phyloP scores from a whole-genome alignment of 176 grass and related monocot species.

The Carex kokanica region DNA sequence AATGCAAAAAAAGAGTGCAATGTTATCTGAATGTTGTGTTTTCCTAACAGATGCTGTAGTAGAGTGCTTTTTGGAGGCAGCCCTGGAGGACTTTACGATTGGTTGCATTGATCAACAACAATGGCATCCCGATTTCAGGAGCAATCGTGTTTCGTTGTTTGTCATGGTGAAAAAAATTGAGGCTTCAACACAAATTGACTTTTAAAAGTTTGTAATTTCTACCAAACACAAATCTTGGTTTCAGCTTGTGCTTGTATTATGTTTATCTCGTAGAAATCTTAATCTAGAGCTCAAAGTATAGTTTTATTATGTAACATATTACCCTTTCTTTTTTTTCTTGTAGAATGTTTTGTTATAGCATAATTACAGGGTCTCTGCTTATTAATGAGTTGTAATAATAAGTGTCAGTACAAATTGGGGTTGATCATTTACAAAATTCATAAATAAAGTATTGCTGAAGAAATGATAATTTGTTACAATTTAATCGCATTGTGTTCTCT shows the following conservation, averaged over 20 bases:
- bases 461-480: too few species aligned
- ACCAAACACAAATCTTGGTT: not conserved
- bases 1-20: not conserved
- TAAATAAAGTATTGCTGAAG: too few species aligned
- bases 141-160: slow-evolving; percentile 75
- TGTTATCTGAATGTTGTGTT: not conserved
- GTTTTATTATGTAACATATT: not conserved
- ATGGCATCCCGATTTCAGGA: slow-evolving; percentile 83
- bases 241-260: not conserved
- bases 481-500: too few species aligned
- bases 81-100: slow-evolving; percentile 58
- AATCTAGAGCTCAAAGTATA: not conserved
- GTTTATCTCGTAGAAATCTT: not conserved
- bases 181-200: not conserved
- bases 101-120: slow-evolving; percentile 72
- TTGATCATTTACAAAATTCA: too few species aligned
- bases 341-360: not conserved
- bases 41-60: slow-evolving; percentile 57
- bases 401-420: too few species aligned
- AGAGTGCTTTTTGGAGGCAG: slow-evolving; percentile 82
- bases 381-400: too few species aligned
- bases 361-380: too few species aligned
- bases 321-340: not conserved
- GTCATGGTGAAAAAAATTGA: slow-evolving; percentile 57
- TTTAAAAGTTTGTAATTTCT: not conserved